These are phyloP conservation scores for Coniophora puteana DNA, from an alignment of 1,284 basidiomycete species.

Conservation along the genomic window DNA sequence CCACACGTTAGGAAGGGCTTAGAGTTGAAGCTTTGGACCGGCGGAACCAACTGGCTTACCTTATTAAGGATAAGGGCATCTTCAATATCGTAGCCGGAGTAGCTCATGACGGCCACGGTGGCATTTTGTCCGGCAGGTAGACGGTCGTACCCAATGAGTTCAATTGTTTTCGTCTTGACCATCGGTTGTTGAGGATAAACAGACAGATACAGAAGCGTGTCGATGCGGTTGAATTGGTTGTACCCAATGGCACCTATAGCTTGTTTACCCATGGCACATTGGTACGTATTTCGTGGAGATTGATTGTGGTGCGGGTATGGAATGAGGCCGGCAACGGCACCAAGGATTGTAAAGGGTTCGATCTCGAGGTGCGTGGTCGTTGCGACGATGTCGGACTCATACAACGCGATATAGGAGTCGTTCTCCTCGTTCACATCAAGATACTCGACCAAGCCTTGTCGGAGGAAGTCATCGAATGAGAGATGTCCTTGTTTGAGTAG, in stretches of 20 bases:
- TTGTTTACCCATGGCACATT: slow-evolving; percentile 99
- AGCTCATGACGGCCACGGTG: slow-evolving; percentile 98
- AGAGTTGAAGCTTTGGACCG: slow-evolving; percentile 5
- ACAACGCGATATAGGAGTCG: slow-evolving; percentile 94
- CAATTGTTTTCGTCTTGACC: slow-evolving; percentile 99
- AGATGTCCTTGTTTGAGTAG: slow-evolving; percentile 78
- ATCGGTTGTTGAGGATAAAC: slow-evolving; percentile 99
- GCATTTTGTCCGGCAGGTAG: slow-evolving; percentile 98
- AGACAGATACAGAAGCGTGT: slow-evolving; percentile 96
- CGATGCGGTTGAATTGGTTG: slow-evolving; percentile 97
- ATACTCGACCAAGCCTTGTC: slow-evolving; percentile 97
- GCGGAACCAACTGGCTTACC: slow-evolving; percentile 36
- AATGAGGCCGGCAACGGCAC: slow-evolving; percentile 96
- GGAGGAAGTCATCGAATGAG: slow-evolving; percentile 94
- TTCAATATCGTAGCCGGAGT: slow-evolving; percentile 99
- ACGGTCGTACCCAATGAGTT: slow-evolving; percentile 94
- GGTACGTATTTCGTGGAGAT: slow-evolving; percentile 97
- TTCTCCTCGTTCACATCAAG: slow-evolving; percentile 99
- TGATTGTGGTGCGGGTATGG: slow-evolving; percentile 99
- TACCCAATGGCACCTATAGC: slow-evolving; percentile 99
- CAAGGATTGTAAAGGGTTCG: slow-evolving; percentile 97
- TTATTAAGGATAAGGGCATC: slow-evolving; percentile 97
- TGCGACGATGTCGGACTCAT: slow-evolving; percentile 84
- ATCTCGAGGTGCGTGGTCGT: slow-evolving; percentile 96
- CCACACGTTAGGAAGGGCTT: slow-evolving; percentile 5